Evolutionary conservation across 176 grass and related monocot species (phyloP).

Genomic region (Pontederia crassipes): DNA sequence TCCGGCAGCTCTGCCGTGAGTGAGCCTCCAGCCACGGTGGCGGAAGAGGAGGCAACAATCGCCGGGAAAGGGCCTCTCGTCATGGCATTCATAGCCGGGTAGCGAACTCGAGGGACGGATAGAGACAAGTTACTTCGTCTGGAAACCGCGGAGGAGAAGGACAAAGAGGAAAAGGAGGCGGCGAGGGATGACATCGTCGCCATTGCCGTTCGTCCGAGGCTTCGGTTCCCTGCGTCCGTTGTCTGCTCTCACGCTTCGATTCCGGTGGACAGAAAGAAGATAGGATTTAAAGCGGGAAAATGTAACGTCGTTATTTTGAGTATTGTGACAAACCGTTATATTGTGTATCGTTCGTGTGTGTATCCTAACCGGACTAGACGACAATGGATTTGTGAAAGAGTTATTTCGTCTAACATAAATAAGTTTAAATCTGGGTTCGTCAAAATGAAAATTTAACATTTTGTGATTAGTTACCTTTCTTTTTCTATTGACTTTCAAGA

Average conservation of each 20-base stretch:
- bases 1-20: conserved; percentile 26
- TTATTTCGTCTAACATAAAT: too few species aligned
- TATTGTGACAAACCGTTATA: too few species aligned
- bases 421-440: too few species aligned
- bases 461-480: too few species aligned
- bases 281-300: background rate
- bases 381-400: conserved; percentile 31
- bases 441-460: too few species aligned
- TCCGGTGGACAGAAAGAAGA: background rate
- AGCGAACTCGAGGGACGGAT: conserved; percentile 21
- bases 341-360: background rate
- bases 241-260: background rate
- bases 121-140: background rate
- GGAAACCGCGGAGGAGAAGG: conserved; percentile 29
- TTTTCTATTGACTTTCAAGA: too few species aligned
- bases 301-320: too few species aligned
- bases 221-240: background rate
- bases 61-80: background rate
- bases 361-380: conserved; percentile 91
- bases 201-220: conserved; percentile 4
- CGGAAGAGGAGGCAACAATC: conserved; percentile 12
- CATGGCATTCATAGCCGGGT: background rate
- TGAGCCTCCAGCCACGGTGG: conserved; percentile 19
- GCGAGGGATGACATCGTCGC: conserved; percentile 72
- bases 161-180: conserved; percentile 54